Evolutionary conservation across 495 filamentous ascomycete species (phyloP), one percentile per base, ranked within the genome.

Genomic region (Podospora australis): DNA sequence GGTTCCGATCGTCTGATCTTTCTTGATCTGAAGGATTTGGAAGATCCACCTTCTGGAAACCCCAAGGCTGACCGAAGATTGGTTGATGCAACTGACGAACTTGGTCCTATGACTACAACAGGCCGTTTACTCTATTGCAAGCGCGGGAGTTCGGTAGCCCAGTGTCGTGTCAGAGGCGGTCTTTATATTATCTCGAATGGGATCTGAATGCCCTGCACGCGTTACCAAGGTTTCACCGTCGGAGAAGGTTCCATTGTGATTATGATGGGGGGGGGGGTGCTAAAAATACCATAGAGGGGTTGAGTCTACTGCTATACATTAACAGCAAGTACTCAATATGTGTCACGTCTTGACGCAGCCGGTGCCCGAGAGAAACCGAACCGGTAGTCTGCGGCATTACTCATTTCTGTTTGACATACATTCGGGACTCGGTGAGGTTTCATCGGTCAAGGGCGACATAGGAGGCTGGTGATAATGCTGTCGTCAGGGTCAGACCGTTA

Each of bases 21-120:
- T 20, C 50, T 43, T 55, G 59, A 53, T 60, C 51, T 59, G 51
- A 48, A 48, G 44, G 34, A 39, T 32, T 49, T 19, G n/a, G n/a
- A 30, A 54, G 56, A 57, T 57, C 48, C 46, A 34, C 54, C 20
- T 45, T 41, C 39, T 22, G 36, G 13, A 20, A 16, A 44, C 10
- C 26, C n/a, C n/a, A n/a, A n/a, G n/a, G n/a, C n/a, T n/a, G n/a
- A 45, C 44, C 32, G 48, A 44, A 44, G 26, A 29, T 48, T 47
- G 24, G 39, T 55, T 32, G 44, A 58, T 58, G 50, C 39, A 49
- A 16, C 20, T 24, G 25, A 8, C 14, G 20, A 5, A 13, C 20
- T 9, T 36, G 11, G 6, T 14, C 5, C 26, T 29, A 6, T 10
- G 13, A 3, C 23, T 38, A 21, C 19, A 19, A 14, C 25, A 16